phyloP scores from a whole-genome alignment of 768 basidiomycete species.

The Hericium coralloides region DNA sequence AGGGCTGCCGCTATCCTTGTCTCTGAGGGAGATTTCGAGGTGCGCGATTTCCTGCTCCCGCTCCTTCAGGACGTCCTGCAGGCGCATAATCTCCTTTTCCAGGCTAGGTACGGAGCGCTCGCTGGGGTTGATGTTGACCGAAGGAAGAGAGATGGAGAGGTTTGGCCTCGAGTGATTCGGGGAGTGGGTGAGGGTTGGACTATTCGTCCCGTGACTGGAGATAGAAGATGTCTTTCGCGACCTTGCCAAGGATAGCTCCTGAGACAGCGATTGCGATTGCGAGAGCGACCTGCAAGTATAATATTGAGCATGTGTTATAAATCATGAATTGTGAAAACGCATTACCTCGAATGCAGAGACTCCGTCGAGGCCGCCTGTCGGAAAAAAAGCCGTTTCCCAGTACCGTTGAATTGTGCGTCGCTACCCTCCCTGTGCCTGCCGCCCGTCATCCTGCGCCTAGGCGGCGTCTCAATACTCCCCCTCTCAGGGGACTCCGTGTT shows the following conservation, averaged over 20 bases:
- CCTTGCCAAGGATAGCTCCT: slow-evolving; percentile 87
- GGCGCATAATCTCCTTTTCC: slow-evolving; percentile 91
- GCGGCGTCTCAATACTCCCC: slow-evolving; percentile 31
- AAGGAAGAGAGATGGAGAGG: slow-evolving; percentile 47
- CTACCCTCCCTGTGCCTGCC: slow-evolving; percentile 40
- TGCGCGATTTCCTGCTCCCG: slow-evolving; percentile 84
- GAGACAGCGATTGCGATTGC: slow-evolving; percentile 93
- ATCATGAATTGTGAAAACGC: background rate
- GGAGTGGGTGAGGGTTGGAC: slow-evolving; percentile 53
- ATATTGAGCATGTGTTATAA: slow-evolving; percentile 7
- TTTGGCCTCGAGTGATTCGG: slow-evolving; percentile 43
- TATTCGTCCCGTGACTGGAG: slow-evolving; percentile 68
- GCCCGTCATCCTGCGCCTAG: slow-evolving; percentile 43
- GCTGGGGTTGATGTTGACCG: slow-evolving; percentile 27
- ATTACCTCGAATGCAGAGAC: slow-evolving; percentile 78
- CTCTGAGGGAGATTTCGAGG: slow-evolving; percentile 50
- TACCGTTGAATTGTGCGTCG: slow-evolving; percentile 38
- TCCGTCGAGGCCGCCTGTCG: slow-evolving; percentile 80
- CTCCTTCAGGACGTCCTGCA: slow-evolving; percentile 87
- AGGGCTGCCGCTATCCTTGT: slow-evolving; percentile 19
- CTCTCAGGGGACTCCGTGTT: slow-evolving; percentile 34
- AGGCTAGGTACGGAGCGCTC: slow-evolving; percentile 80
- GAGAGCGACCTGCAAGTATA: slow-evolving; percentile 63
- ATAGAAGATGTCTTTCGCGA: slow-evolving; percentile 79
- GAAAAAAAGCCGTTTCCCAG: slow-evolving; percentile 73